These are phyloP conservation scores for Nannochloropsis oceanica DNA, from an alignment of 108 stramenopile species.

Conservation along the genomic window DNA sequence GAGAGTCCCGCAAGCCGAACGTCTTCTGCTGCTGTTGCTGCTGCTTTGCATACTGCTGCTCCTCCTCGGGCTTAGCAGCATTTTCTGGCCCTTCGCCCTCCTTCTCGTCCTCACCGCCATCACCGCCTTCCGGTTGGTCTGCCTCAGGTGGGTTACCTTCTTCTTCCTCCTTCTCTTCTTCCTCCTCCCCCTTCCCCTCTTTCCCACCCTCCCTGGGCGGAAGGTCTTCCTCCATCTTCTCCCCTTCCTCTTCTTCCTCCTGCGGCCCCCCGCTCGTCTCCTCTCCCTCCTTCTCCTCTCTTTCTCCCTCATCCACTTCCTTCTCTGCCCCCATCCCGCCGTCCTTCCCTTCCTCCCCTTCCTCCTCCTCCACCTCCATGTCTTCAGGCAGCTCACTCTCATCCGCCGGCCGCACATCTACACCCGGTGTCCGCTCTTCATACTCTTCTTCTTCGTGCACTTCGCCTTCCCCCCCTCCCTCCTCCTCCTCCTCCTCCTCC, in stretches of 20 bases:
- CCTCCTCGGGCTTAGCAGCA: neutral
- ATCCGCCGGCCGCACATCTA: neutral
- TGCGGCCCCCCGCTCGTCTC: constrained; percentile 35
- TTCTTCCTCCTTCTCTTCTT: constrained; percentile 4
- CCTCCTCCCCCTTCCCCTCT: constrained; percentile 23
- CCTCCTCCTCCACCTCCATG: constrained; percentile 28
- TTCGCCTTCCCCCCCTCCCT: constrained; percentile 29
- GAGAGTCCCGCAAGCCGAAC: constrained; percentile 13
- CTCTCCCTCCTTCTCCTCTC: constrained; percentile 41
- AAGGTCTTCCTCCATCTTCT: constrained; percentile 11
- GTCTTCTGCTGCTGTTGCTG: constrained; percentile 41
- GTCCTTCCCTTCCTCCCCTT: constrained; percentile 55
- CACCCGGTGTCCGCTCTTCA: constrained; percentile 9
- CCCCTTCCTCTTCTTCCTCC: constrained; percentile 36
- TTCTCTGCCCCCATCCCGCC: constrained; percentile 58
- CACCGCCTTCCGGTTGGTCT: neutral
- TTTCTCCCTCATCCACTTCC: constrained; percentile 41
- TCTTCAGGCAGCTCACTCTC: neutral
- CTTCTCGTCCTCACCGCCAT: constrained; percentile 24
- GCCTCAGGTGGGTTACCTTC: constrained; percentile 26
- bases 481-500: constrained; percentile 38
- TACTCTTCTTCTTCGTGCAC: constrained; percentile 7
- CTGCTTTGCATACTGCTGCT: constrained; percentile 25
- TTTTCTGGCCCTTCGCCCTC: constrained; percentile 1
- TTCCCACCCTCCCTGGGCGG: constrained; percentile 16